Base-by-base conservation (phyloP, 148 eudicot species). In the Rhododendron mucronatum region DNA sequence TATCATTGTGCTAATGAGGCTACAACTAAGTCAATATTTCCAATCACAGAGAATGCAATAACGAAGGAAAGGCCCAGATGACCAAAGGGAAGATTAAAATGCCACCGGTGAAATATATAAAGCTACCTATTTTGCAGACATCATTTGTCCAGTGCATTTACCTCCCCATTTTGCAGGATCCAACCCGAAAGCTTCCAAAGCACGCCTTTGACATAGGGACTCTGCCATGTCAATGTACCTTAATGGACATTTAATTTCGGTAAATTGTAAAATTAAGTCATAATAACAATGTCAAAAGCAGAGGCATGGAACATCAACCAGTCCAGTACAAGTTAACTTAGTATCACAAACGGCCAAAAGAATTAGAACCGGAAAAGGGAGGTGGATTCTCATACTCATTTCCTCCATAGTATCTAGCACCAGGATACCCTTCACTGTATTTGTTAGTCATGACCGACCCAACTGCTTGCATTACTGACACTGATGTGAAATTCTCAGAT, bases 141-240 rank as follows among this genome's bases (percentile, higher is more conserved):
- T 18, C 4, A 21, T n/a, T 47, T 61, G 1, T 4, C 37, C 78
- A 83, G 37, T 48, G 73, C 39, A 78, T 55, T 39, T 84, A 97
- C 99, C 99, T 97, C 99, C 99, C 99, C 99, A 97, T 93, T 95
- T 95, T 73, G 89, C 96, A 82, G 99, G 99, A 92, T 97, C 99
- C 93, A 97, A 91, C 35, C 93, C 87, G 67, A 97, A 97, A 86
- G 96, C 98, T 91, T 97, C 99, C 89, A 95, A 78, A 11, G 99
- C 99, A 87, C 99, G 98, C 89, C 94, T 97, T 90, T 97, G 98
- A 89, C 99, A 97, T 73, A 97, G 79, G 77, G 95, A 82, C 88
- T 97, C 99, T 65, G 99, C 99, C 99, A 97, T 97, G 90, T 97
- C 99, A 81, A 97, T 97, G 85, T 89, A 95, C 92, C 99, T 97